Conservation (phyloP, 1,284 basidiomycete species). For the Ceratobasidium sp. region DNA sequence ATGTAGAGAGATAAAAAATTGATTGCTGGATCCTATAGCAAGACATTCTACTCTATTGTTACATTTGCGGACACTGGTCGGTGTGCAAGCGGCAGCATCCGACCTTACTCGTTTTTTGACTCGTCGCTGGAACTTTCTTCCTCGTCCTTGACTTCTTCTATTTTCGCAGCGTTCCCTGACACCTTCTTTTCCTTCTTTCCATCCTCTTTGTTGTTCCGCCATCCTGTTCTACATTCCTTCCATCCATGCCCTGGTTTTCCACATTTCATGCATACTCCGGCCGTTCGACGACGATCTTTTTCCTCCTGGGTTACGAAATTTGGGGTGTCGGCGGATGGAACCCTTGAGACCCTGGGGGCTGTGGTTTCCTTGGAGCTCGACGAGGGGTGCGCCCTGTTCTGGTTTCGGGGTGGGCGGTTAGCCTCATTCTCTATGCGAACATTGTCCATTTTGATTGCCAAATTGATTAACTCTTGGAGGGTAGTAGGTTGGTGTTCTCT, state of each 20-base stretch:
- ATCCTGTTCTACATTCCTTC: neutral
- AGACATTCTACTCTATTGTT: neutral
- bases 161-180: neutral
- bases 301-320: neutral
- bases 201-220: too few species aligned
- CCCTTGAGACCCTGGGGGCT: neutral
- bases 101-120: conserved; percentile 14
- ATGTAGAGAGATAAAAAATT: neutral
- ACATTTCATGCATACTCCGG: conserved; percentile 21
- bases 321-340: neutral
- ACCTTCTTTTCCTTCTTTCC: neutral
- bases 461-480: neutral
- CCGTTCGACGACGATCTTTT: neutral
- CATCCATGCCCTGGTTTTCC: neutral
- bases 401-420: too few species aligned
- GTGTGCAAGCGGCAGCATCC: neutral
- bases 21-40: neutral
- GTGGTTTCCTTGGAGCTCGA: neutral
- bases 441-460: neutral
- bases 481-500: neutral
- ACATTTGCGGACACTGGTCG: neutral
- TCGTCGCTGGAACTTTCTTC: neutral
- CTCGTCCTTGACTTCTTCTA: neutral
- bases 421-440: neutral
- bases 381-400: neutral